These are phyloP conservation scores for Mycena filopes DNA, from an alignment of 768 basidiomycete species.

Conservation along the genomic window DNA sequence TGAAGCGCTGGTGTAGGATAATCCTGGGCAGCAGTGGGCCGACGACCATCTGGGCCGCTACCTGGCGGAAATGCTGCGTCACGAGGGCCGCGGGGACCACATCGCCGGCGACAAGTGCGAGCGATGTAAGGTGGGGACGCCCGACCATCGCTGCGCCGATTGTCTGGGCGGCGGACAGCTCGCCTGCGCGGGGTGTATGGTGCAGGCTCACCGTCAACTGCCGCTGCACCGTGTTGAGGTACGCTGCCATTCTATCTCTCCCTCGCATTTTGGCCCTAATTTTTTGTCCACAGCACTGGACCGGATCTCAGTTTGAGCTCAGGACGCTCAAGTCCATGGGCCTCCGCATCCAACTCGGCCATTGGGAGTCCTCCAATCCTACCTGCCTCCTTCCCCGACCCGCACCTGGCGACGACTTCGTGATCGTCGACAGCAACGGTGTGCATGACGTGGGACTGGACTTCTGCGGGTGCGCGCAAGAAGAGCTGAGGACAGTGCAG, in stretches of 20 bases:
- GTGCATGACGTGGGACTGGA: slow-evolving; percentile 27
- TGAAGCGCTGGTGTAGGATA: not conserved
- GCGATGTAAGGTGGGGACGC: not conserved
- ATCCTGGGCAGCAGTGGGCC: slow-evolving; percentile 16
- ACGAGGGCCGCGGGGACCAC: slow-evolving; percentile 21
- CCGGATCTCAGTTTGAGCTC: slow-evolving; percentile 11
- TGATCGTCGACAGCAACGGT: slow-evolving; percentile 24
- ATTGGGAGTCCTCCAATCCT: slow-evolving; percentile 1
- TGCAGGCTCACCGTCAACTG: not conserved
- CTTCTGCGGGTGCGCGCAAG: slow-evolving; percentile 29
- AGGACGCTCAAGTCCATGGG: slow-evolving; percentile 22
- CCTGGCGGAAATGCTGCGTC: slow-evolving; percentile 32
- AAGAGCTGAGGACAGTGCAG: slow-evolving; percentile 13
- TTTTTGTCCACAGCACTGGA: slow-evolving; percentile 29
- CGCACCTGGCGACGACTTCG: slow-evolving; percentile 16
- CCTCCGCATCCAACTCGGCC: slow-evolving; percentile 32
- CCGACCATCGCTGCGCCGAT: slow-evolving; percentile 23
- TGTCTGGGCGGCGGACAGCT: slow-evolving; percentile 21
- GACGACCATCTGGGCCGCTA: slow-evolving; percentile 10
- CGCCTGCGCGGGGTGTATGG: slow-evolving; percentile 17
- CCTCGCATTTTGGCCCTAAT: too few relatives aligned
- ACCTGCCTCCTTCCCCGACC: not conserved
- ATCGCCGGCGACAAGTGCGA: not conserved
- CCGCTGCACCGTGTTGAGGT: slow-evolving; percentile 34
- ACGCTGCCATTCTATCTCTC: not conserved